phyloP scores from a whole-genome alignment of 1,139 yeast genomes.

The Starmera stellimalicola region DNA sequence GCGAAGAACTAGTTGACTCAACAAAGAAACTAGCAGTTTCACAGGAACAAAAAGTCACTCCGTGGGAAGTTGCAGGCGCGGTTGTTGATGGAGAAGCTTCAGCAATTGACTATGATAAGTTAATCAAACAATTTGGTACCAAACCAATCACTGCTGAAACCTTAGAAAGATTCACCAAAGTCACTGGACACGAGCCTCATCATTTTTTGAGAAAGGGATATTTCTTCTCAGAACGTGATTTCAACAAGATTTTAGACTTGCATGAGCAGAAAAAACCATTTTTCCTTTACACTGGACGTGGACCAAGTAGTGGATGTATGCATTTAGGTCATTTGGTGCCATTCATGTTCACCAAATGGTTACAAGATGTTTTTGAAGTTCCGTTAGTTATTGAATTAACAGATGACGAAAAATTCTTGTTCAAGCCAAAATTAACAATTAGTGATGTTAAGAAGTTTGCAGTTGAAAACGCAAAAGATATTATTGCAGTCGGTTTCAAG shows the following conservation, averaged over 20 bases:
- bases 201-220: constrained; percentile 85
- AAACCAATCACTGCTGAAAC: constrained; percentile 61
- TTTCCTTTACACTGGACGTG: constrained; percentile 95
- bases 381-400: constrained; percentile 95
- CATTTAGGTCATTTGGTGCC: constrained; percentile 98
- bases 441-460: constrained; percentile 81
- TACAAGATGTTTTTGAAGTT: constrained; percentile 94
- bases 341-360: constrained; percentile 92
- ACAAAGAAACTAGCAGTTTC: constrained; percentile 15
- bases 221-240: constrained; percentile 89
- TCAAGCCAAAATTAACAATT: constrained; percentile 82
- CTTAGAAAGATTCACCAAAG: constrained; percentile 60
- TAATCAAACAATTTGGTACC: constrained; percentile 85
- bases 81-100: constrained; percentile 77
- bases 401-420: constrained; percentile 94
- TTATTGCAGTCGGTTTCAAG: constrained; percentile 89
- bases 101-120: constrained; percentile 84
- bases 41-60: constrained; percentile 72
- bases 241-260: constrained; percentile 66
- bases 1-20: constrained; percentile 19
- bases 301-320: constrained; percentile 92
- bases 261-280: constrained; percentile 94
- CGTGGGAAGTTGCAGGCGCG: constrained; percentile 99
- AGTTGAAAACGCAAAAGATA: constrained; percentile 79
- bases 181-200: constrained; percentile 93